Base-by-base conservation (phyloP, 208 protist genomes). In the Leishmania mexicana region DNA sequence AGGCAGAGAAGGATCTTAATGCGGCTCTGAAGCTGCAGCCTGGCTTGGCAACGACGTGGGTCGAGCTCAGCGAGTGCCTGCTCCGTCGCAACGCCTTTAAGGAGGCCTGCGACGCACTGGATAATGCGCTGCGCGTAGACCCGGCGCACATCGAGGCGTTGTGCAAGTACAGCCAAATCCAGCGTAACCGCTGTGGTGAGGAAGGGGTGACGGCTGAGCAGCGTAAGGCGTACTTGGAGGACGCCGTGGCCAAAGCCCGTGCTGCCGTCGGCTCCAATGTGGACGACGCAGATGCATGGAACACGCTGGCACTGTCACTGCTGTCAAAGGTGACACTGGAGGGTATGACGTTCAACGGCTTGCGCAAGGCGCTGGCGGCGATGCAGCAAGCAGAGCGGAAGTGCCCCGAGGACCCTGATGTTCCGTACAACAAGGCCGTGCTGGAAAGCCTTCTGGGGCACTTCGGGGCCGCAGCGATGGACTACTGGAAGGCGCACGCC, bases 111-210 rank as follows among this genome's bases (percentile, higher is more conserved):
- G 92, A 94, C 75, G 93, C 92, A 0, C 83, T 97, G 40, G 91
- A 97, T 31, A 94, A 79, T 62, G 93, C 93, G 7, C 82, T 97
- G 68, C 89, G 84, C 38, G 31, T 91, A 0, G 79, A 93, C 47
- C 67, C 86, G 7, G 57, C 67, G 31, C 83, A 90, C 83, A 87
- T 87, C 28, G 83, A 78, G n/a, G 94, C 93, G 47, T 84, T 97
- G 57, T 94, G 90, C 84, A 83, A 91, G 84, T 96, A 96, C 86
- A 97, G 94, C 78, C 93, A 93, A 76, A 78, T 96, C 64, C 88
- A 93, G 76, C 93, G 94, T 67, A 92, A 88, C 79, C 91, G 91
- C n/a, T 95, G 93, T 73, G 81, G 83, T 40, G 90, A 94, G 58
- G 38, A 81, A 5, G 87, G 81, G 2, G 72, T 95, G 24, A 83